These are phyloP conservation scores for Calonectria pseudoreteaudii DNA, from an alignment of 2,329 filamentous ascomycete genomes.

Conservation along the genomic window DNA sequence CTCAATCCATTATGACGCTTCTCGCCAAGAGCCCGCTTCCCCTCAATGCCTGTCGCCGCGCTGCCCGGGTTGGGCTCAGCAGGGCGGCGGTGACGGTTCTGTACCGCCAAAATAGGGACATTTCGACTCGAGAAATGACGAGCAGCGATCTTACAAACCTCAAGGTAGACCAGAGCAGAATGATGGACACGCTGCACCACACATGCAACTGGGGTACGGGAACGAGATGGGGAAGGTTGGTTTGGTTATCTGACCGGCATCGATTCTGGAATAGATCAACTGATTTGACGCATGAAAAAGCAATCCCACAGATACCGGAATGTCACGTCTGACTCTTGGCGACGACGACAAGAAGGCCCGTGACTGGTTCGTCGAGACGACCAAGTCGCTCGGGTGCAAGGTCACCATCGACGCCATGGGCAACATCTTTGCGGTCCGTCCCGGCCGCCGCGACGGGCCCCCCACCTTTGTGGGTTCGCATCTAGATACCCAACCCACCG, in stretches of 20 bases:
- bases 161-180: constrained; percentile 31
- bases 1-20: not conserved
- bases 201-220: constrained; percentile 38
- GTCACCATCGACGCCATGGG: constrained; percentile 82
- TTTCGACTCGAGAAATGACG: constrained; percentile 39
- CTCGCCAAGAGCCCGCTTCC: constrained; percentile 3
- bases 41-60: not conserved
- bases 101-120: constrained; percentile 14
- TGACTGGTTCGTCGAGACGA: constrained; percentile 80
- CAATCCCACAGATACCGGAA: constrained; percentile 72
- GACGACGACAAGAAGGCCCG: constrained; percentile 80
- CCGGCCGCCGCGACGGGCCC: constrained; percentile 69
- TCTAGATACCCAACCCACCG: constrained; percentile 72
- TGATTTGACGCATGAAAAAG: constrained; percentile 18
- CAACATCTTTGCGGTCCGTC: constrained; percentile 80
- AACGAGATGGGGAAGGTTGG: constrained; percentile 37
- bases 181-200: constrained; percentile 40
- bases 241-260: not conserved
- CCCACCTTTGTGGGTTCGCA: constrained; percentile 78
- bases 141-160: constrained; percentile 31
- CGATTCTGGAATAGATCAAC: not conserved
- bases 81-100: not conserved
- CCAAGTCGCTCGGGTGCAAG: constrained; percentile 72
- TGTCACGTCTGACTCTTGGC: constrained; percentile 81
- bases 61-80: not conserved